Percentiles rank a stretch among this genome's conserved stretches.
Evolutionary conservation across 2,329 filamentous ascomycete species (phyloP).

Genomic region (Aspergillus sp.): DNA sequence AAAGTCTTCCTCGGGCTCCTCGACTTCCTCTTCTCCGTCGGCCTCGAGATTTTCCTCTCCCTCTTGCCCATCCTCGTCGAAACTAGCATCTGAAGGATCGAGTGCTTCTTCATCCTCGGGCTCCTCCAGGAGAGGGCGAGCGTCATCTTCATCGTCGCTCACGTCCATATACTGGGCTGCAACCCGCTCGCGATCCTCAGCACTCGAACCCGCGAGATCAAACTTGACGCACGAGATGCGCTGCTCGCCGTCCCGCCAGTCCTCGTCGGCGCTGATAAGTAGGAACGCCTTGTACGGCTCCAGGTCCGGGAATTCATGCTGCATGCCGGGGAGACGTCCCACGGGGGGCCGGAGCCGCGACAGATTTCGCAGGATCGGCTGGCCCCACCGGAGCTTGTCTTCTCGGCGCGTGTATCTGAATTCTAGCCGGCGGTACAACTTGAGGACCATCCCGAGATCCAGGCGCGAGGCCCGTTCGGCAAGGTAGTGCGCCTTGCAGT

Average conservation of each 20-base stretch:
- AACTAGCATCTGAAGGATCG: too few relatives aligned
- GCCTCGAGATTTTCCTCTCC: too few relatives aligned
- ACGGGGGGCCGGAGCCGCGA: too few relatives aligned
- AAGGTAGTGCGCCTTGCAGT: constrained; percentile 12
- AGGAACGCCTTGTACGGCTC: background rate
- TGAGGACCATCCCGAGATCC: background rate
- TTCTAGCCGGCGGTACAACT: too few relatives aligned
- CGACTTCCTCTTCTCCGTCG: too few relatives aligned
- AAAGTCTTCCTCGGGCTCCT: too few relatives aligned
- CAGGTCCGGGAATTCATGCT: background rate
- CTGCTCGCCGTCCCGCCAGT: background rate
- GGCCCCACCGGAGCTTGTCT: background rate
- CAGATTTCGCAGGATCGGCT: background rate
- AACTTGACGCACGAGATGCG: background rate
- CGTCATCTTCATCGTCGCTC: too few relatives aligned
- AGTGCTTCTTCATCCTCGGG: too few relatives aligned
- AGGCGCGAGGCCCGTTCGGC: background rate
- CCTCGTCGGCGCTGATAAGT: background rate
- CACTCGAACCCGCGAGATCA: background rate
- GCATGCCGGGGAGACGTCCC: background rate
- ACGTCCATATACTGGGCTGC: too few relatives aligned
- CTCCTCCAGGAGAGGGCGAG: too few relatives aligned
- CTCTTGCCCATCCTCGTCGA: too few relatives aligned
- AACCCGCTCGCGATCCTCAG: too few relatives aligned
- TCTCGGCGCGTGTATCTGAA: background rate